A percentile compares a stretch with the other conserved stretches of the same genome.
These are phyloP conservation scores for Isabelozyma heimii DNA, from an alignment of 805 yeast species.

Conservation along the genomic window DNA sequence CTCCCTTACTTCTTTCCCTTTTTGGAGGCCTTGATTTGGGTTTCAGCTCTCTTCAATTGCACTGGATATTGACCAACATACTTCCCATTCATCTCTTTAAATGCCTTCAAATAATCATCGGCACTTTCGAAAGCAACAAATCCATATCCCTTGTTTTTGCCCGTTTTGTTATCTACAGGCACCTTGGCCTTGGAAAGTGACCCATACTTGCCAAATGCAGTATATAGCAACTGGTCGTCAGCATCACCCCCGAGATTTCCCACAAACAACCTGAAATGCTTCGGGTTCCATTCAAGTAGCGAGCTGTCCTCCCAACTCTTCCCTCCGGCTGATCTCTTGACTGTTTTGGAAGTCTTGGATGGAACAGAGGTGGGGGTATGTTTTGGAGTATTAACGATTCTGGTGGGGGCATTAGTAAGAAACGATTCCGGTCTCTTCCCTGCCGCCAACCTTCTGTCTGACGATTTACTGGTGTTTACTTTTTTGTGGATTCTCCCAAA, in stretches of 20 bases:
- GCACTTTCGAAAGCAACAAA: conserved; percentile 67
- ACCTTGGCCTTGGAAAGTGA: conserved; percentile 59
- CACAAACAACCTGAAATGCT: conserved; percentile 68
- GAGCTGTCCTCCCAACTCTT: conserved; percentile 47
- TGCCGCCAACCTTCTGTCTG: conserved; percentile 56
- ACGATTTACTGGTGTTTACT: conserved; percentile 36
- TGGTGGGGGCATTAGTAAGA: conserved; percentile 28
- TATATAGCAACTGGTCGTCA: conserved; percentile 51
- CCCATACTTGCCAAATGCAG: conserved; percentile 52
- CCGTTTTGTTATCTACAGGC: conserved; percentile 48
- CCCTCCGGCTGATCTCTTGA: conserved; percentile 45
- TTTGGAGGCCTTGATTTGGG: conserved; percentile 20
- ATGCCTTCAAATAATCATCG: conserved; percentile 67
- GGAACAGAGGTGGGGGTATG: conserved; percentile 3
- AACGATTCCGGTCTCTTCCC: conserved; percentile 48
- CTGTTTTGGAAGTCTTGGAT: conserved; percentile 20
- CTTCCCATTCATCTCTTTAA: conserved; percentile 73
- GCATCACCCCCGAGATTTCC: conserved; percentile 74
- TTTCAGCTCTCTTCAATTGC: conserved; percentile 61
- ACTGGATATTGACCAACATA: conserved; percentile 75
- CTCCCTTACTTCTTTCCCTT: conserved; percentile 1
- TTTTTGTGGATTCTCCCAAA: neutral
- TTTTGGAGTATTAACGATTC: conserved; percentile 9
- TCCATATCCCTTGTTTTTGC: conserved; percentile 65
- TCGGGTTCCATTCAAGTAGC: conserved; percentile 63